These are phyloP conservation scores for Musa beccarii DNA, from an alignment of 176 grass and related monocot genomes.

Conservation along the genomic window DNA sequence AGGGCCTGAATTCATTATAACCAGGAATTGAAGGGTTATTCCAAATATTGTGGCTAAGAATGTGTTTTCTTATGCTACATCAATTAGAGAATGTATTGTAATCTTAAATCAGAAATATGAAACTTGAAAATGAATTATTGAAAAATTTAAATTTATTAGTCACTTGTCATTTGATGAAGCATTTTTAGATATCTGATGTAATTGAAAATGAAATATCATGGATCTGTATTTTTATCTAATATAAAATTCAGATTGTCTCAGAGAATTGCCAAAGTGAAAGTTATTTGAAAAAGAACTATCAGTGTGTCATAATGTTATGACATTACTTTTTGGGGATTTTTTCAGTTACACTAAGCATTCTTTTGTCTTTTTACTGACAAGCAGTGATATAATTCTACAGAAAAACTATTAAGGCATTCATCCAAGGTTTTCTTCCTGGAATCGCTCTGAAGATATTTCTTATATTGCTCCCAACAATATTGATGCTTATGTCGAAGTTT, in stretches of 20 bases:
- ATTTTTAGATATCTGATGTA: not conserved
- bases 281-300: not conserved
- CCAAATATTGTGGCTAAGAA: not conserved
- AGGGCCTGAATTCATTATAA: too few relatives aligned
- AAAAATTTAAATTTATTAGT: not conserved
- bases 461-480: conserved; percentile 20
- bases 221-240: not conserved
- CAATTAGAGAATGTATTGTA: not conserved
- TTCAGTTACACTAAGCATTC: not conserved
- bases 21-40: not conserved
- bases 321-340: not conserved
- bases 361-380: not conserved
- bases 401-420: conserved; percentile 6
- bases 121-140: not conserved
- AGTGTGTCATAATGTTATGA: too few relatives aligned
- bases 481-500: conserved; percentile 20
- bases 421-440: conserved; percentile 21
- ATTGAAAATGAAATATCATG: not conserved
- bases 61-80: not conserved
- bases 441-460: conserved; percentile 23
- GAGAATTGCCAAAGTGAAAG: not conserved
- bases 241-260: not conserved
- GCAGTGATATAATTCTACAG: not conserved
- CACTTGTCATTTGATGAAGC: not conserved
- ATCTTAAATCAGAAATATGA: not conserved